Evolutionary conservation across 345 rosid species (phyloP).

Genomic region (Cardamine resedifolia): DNA sequence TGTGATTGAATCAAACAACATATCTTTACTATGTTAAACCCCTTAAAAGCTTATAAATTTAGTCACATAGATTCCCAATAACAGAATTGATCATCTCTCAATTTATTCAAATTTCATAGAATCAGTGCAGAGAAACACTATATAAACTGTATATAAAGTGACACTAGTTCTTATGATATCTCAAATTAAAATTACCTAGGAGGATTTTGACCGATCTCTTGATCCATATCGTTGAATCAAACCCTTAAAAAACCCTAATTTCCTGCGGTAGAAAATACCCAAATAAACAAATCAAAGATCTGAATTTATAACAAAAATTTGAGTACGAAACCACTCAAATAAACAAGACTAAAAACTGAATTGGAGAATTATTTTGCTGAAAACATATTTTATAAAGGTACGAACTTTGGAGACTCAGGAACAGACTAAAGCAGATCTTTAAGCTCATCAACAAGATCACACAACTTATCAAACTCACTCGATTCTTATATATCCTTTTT

Average conservation of each 20-base stretch:
- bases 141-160: neutral
- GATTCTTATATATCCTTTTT: neutral
- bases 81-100: conserved; percentile 8
- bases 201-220: conserved; percentile 25
- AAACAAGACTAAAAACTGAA: neutral
- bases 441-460: neutral
- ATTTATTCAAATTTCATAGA: neutral
- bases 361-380: neutral
- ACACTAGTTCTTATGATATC: no score
- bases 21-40: neutral
- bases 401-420: neutral
- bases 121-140: conserved; percentile 6
- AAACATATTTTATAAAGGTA: neutral
- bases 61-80: neutral
- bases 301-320: neutral
- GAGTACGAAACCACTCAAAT: neutral
- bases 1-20: conserved; percentile 4
- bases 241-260: conserved; percentile 12
- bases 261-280: conserved; percentile 20
- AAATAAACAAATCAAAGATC: neutral
- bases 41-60: neutral
- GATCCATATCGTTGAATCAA: conserved; percentile 25
- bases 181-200: conserved; percentile 21
- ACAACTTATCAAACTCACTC: neutral
- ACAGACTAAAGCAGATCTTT: neutral